These are phyloP conservation scores for Porogramme epimiltina DNA, from an alignment of 1,284 basidiomycete genomes.

Conservation along the genomic window DNA sequence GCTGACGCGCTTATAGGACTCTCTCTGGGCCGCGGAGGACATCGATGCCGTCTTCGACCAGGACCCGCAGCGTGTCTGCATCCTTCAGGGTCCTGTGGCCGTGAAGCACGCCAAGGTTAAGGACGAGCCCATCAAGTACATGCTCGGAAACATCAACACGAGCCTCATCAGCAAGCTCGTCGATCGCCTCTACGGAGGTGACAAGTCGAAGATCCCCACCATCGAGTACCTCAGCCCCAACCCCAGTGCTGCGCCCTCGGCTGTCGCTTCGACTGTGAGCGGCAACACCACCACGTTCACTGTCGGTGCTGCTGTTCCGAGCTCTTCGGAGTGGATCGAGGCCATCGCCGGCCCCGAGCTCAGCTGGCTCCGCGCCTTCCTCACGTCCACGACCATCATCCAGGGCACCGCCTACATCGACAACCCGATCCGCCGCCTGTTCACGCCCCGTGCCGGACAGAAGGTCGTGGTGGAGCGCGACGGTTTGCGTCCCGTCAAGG, in stretches of 20 bases:
- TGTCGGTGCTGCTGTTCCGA: conserved; percentile 59
- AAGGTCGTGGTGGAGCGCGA: conserved; percentile 64
- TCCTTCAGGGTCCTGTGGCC: conserved; percentile 96
- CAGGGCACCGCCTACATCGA: conserved; percentile 85
- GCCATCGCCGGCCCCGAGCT: conserved; percentile 80
- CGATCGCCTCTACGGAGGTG: conserved; percentile 80
- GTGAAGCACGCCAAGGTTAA: conserved; percentile 86
- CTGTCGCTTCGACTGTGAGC: conserved; percentile 49
- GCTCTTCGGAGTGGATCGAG: conserved; percentile 79
- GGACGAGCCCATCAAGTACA: conserved; percentile 92
- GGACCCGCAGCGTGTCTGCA: conserved; percentile 96
- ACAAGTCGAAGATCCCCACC: conserved; percentile 77
- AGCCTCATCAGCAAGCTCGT: conserved; percentile 81
- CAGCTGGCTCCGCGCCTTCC: conserved; percentile 86
- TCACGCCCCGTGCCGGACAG: conserved; percentile 82
- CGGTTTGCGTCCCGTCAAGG: conserved; percentile 50
- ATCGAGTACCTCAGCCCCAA: conserved; percentile 84
- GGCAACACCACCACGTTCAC: conserved; percentile 57
- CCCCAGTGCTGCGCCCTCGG: conserved; percentile 38
- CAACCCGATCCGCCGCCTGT: conserved; percentile 88
- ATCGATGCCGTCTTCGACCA: conserved; percentile 98
- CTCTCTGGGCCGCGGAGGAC: conserved; percentile 97
- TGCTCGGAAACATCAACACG: conserved; percentile 87
- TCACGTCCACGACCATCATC: conserved; percentile 82
- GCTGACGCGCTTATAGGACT: conserved; percentile 66